Conservation (phyloP, 345 rosid species). For the Acer negundo region DNA sequence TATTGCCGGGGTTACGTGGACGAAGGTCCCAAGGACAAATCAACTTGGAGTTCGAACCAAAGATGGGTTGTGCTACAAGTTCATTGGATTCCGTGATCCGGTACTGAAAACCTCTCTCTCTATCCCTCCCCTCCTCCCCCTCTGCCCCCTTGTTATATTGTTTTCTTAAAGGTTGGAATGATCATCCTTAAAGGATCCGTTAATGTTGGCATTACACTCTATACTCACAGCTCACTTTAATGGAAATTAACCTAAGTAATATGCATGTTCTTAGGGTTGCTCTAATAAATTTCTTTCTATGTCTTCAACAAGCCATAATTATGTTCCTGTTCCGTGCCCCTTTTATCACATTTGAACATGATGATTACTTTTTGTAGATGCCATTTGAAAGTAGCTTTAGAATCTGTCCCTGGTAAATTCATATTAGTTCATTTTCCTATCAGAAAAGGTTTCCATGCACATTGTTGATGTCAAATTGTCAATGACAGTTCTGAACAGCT, state of each 20-base stretch:
- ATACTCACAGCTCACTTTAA: neutral
- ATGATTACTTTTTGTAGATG: neutral
- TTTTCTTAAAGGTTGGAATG: neutral
- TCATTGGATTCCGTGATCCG: slow-evolving; percentile 89
- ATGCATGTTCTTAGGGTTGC: neutral
- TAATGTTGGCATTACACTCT: neutral
- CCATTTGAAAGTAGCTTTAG: neutral
- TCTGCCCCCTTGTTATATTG: neutral
- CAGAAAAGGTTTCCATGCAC: neutral
- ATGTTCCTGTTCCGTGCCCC: neutral
- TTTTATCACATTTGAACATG: neutral
- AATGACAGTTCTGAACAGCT: neutral
- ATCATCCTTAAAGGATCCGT: neutral
- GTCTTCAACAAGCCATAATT: neutral
- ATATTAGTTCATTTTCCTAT: neutral
- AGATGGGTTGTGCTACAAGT: slow-evolving; percentile 88
- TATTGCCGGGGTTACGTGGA: slow-evolving; percentile 76
- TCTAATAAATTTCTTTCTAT: neutral
- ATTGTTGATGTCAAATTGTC: neutral
- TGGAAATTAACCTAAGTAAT: neutral
- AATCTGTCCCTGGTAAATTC: neutral
- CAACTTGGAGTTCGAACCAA: slow-evolving; percentile 76
- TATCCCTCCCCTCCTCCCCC: no score
- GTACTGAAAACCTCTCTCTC: slow-evolving; percentile 30
- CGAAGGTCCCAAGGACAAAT: slow-evolving; percentile 82